A percentile compares a stretch with the other conserved stretches of the same genome.
phyloP scores from a whole-genome alignment of 768 basidiomycete genomes.

The Hebeloma cylindrosporum region DNA sequence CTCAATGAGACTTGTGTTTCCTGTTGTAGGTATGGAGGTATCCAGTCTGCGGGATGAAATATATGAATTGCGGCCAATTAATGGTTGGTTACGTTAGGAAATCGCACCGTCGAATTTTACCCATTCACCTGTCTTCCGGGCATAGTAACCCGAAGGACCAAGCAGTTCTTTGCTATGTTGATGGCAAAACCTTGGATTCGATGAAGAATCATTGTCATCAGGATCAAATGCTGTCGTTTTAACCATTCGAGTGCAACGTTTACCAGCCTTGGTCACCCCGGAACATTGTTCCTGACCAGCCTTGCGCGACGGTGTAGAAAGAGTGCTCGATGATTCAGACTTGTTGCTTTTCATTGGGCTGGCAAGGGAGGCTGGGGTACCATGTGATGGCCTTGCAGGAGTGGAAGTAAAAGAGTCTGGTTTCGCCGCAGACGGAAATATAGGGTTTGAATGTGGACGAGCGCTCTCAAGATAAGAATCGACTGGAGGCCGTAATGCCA shows the following conservation, averaged over 20 bases:
- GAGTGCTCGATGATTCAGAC: slow-evolving; percentile 10
- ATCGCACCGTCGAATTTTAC: slow-evolving; percentile 57
- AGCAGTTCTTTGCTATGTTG: slow-evolving; percentile 63
- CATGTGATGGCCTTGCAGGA: slow-evolving; percentile 12
- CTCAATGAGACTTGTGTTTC: slow-evolving; percentile 59
- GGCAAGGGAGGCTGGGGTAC: slow-evolving; percentile 13
- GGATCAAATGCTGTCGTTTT: slow-evolving; percentile 39
- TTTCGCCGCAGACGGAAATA: slow-evolving; percentile 8
- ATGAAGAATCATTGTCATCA: slow-evolving; percentile 31
- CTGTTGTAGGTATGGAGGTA: slow-evolving; percentile 60
- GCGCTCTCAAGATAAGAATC: slow-evolving; percentile 18
- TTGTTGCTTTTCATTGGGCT: slow-evolving; percentile 12
- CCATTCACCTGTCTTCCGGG: slow-evolving; percentile 49
- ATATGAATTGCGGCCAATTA: slow-evolving; percentile 8
- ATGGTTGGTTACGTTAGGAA: slow-evolving; percentile 7
- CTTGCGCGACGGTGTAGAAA: slow-evolving; percentile 17
- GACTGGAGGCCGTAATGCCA: slow-evolving; percentile 31
- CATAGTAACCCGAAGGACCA: slow-evolving; percentile 54
- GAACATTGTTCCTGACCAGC: slow-evolving; percentile 49
- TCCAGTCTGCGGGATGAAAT: slow-evolving; percentile 51
- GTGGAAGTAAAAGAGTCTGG: slow-evolving; percentile 13
- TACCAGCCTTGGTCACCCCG: slow-evolving; percentile 63
- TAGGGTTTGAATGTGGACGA: slow-evolving; percentile 36
- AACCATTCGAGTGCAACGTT: slow-evolving; percentile 59
- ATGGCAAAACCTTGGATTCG: slow-evolving; percentile 55